A percentile compares a stretch with the other conserved stretches of the same genome.
These are phyloP conservation scores for Colletotrichum paranaense DNA, from an alignment of 2,329 filamentous ascomycete species.

Conservation along the genomic window DNA sequence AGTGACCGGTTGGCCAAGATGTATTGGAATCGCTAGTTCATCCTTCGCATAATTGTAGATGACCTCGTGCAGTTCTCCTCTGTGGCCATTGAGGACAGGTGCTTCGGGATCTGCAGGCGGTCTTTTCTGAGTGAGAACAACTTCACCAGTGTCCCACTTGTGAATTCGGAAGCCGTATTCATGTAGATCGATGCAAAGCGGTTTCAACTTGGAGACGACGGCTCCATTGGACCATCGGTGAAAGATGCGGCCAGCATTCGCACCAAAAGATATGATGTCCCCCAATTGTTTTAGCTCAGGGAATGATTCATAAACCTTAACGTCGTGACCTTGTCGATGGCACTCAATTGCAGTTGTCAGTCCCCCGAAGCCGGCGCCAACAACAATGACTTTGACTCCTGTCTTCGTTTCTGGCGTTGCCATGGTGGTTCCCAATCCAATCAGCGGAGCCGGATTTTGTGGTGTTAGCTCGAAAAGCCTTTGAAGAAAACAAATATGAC, in stretches of 20 bases:
- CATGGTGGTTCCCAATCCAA: background rate
- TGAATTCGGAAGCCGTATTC: background rate
- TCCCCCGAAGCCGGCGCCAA: slow-evolving; percentile 64
- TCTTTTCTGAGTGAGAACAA: slow-evolving; percentile 62
- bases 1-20: slow-evolving; percentile 61
- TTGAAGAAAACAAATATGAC: too few species aligned
- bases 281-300: slow-evolving; percentile 66
- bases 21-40: slow-evolving; percentile 65
- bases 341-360: slow-evolving; percentile 73
- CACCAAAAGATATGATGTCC: background rate
- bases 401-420: background rate
- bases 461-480: background rate
- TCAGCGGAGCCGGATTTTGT: background rate
- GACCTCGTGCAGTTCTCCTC: slow-evolving; percentile 69
- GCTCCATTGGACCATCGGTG: background rate
- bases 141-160: background rate
- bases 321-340: slow-evolving; percentile 68
- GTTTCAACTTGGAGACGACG: background rate
- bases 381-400: background rate
- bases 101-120: slow-evolving; percentile 56
- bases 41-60: slow-evolving; percentile 68
- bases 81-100: slow-evolving; percentile 69
- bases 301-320: slow-evolving; percentile 69
- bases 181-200: background rate
- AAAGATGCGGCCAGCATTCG: background rate